Conservation (phyloP, 2,329 filamentous ascomycete species). For the Thielaviopsis ethacetica region DNA sequence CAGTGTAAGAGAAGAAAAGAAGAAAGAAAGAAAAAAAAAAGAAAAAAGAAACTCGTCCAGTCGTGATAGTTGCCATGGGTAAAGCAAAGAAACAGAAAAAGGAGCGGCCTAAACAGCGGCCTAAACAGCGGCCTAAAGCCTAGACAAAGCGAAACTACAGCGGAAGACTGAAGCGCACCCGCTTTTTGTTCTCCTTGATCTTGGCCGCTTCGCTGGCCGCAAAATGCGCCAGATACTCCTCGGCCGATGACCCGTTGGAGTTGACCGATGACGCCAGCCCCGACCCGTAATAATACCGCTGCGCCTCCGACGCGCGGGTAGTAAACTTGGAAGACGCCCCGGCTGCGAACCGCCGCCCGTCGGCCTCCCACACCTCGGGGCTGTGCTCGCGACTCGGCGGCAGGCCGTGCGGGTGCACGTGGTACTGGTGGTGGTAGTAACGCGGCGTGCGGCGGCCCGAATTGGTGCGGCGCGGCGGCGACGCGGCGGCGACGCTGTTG, state of each 20-base stretch:
- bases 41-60: neutral
- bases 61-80: no score
- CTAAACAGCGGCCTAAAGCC: no score
- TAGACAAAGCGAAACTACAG: neutral
- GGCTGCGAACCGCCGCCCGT: slow-evolving; percentile 1
- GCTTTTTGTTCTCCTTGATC: slow-evolving; percentile 6
- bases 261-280: slow-evolving; percentile 3
- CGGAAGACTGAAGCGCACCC: slow-evolving; percentile 8
- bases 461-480: neutral
- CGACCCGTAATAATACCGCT: slow-evolving; percentile 5
- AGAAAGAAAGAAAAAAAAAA: neutral
- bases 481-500: neutral
- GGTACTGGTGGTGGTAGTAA: neutral
- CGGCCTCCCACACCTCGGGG: neutral
- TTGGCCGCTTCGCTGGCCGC: slow-evolving; percentile 2
- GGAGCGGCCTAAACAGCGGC: no score
- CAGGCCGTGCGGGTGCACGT: neutral
- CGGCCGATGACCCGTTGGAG: neutral
- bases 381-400: neutral
- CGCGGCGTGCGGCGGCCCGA: neutral
- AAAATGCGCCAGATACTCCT: slow-evolving; percentile 5
- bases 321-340: slow-evolving; percentile 4
- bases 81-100: neutral
- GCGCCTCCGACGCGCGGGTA: neutral
- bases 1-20: no score